A percentile compares a stretch with the other conserved stretches of the same genome.
Conservation (phyloP, 768 basidiomycete genomes). For the Panellus pusillus region DNA sequence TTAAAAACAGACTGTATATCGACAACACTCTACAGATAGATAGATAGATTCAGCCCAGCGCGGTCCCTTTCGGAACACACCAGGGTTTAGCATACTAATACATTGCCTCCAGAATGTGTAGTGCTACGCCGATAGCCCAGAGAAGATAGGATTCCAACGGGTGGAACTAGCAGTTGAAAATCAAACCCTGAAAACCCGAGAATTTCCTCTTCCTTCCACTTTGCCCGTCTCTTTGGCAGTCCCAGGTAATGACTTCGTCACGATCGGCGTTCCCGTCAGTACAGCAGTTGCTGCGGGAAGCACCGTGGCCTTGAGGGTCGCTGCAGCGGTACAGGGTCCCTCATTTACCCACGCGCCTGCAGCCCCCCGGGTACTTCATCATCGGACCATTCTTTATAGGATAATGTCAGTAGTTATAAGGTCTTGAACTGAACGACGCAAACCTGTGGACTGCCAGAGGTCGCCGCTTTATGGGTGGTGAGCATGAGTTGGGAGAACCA, state of each 20-base stretch:
- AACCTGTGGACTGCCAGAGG: slow-evolving; percentile 34
- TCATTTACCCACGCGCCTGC: slow-evolving; percentile 35
- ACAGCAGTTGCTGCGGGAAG: slow-evolving; percentile 1
- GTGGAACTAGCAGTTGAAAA: too few species aligned
- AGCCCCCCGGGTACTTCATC: slow-evolving; percentile 8
- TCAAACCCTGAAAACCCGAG: slow-evolving; percentile 14
- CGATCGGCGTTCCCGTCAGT: background rate
- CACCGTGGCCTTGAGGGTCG: slow-evolving; percentile 10
- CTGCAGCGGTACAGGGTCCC: slow-evolving; percentile 29
- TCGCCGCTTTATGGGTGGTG: slow-evolving; percentile 25
- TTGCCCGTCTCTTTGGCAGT: slow-evolving; percentile 1
- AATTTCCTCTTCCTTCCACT: slow-evolving; percentile 1
- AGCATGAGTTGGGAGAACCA: background rate
- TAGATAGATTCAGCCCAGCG: too few species aligned
- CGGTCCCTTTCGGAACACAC: too few species aligned
- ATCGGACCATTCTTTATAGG: too few species aligned
- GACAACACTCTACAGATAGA: too few species aligned
- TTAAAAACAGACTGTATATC: too few species aligned
- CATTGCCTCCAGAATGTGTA: too few species aligned
- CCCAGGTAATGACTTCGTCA: background rate
- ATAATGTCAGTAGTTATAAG: too few species aligned
- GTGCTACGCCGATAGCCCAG: too few species aligned
- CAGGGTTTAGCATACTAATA: too few species aligned
- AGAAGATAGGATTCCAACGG: too few species aligned
- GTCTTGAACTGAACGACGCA: too few species aligned